These are phyloP conservation scores for Rhizophlyctis rosea DNA, from an alignment of 192 early-diverging fungal genomes.

Conservation along the genomic window DNA sequence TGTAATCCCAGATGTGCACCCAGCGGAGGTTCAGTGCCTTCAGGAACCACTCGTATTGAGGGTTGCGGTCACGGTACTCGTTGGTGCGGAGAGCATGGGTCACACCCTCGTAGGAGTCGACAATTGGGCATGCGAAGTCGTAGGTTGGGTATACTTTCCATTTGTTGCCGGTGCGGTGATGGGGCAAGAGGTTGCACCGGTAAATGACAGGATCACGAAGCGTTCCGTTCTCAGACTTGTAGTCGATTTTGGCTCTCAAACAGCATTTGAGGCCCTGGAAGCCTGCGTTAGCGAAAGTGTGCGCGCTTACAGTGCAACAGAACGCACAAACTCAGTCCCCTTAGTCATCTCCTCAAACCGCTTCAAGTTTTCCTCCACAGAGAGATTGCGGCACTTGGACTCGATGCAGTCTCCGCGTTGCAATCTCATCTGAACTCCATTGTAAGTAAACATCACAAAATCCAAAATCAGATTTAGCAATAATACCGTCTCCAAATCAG, in stretches of 20 bases:
- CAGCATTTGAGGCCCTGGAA: constrained; percentile 71
- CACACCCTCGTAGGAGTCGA: constrained; percentile 95
- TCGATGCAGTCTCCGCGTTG: constrained; percentile 81
- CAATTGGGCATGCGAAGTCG: constrained; percentile 94
- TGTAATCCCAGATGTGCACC: constrained; percentile 93
- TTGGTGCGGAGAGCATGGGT: constrained; percentile 96
- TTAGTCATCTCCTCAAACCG: constrained; percentile 91
- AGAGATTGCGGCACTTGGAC: constrained; percentile 75
- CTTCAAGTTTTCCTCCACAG: constrained; percentile 86
- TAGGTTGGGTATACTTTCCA: constrained; percentile 99
- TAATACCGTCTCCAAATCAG: constrained; percentile 67
- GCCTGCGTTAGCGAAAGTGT: constrained; percentile 5
- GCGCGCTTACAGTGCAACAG: constrained; percentile 9
- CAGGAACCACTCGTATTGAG: constrained; percentile 96
- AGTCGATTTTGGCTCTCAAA: constrained; percentile 93
- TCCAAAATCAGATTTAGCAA: too few species aligned
- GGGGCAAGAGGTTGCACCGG: constrained; percentile 85
- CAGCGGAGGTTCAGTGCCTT: constrained; percentile 78
- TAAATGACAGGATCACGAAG: constrained; percentile 97
- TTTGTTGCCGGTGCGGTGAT: constrained; percentile 83
- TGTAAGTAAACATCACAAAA: not conserved
- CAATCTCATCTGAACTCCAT: constrained; percentile 66
- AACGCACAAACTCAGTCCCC: constrained; percentile 60
- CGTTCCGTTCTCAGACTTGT: constrained; percentile 82
- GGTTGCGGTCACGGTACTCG: constrained; percentile 98